A percentile compares a stretch with the other conserved stretches of the same genome.
Conservation (phyloP, 768 basidiomycete species). For the Piloderma croceum region DNA sequence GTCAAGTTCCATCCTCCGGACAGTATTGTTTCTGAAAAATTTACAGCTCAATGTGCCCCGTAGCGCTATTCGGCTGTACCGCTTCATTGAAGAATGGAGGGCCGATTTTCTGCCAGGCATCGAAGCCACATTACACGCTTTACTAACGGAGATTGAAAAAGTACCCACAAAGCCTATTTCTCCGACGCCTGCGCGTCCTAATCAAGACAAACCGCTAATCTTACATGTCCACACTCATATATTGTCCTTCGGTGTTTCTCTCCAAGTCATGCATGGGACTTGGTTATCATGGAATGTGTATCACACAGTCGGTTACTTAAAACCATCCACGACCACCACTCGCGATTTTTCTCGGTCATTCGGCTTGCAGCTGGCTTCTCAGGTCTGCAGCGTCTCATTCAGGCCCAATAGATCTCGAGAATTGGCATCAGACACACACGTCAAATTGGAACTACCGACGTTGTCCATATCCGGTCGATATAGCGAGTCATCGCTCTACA, state of each 20-base stretch:
- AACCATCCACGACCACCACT: slow-evolving; percentile 30
- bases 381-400: slow-evolving; percentile 50
- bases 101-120: slow-evolving; percentile 73
- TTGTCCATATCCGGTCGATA: slow-evolving; percentile 57
- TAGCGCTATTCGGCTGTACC: slow-evolving; percentile 73
- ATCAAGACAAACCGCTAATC: slow-evolving; percentile 11
- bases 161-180: slow-evolving; percentile 32
- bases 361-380: slow-evolving; percentile 61
- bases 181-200: slow-evolving; percentile 19
- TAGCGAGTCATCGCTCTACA: slow-evolving; percentile 43
- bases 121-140: slow-evolving; percentile 56
- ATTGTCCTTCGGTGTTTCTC: slow-evolving; percentile 47
- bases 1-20: slow-evolving; percentile 33
- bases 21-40: slow-evolving; percentile 40
- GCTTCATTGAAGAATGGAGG: slow-evolving; percentile 78
- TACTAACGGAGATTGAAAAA: slow-evolving; percentile 59
- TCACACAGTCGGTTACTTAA: slow-evolving; percentile 42
- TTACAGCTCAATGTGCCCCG: slow-evolving; percentile 64
- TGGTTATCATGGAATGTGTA: slow-evolving; percentile 76
- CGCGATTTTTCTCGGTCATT: slow-evolving; percentile 40
- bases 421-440: slow-evolving; percentile 37
- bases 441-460: slow-evolving; percentile 63
- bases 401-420: slow-evolving; percentile 25
- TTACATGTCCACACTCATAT: slow-evolving; percentile 52
- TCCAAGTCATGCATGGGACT: slow-evolving; percentile 85